phyloP scores from a whole-genome alignment of 2,329 filamentous ascomycete species.

The Sclerotinia sclerotiorum region DNA sequence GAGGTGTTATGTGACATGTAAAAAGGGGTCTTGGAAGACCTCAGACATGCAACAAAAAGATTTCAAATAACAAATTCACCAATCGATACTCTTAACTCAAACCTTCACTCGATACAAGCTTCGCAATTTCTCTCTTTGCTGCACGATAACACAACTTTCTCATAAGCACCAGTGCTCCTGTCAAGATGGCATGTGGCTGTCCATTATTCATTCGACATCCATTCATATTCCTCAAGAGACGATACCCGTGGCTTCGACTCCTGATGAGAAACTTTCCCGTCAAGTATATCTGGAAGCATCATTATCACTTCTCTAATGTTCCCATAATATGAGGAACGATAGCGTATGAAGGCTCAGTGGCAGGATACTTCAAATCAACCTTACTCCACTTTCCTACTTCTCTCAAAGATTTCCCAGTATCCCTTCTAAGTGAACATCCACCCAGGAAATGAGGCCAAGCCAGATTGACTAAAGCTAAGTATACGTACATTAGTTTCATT shows the following conservation, averaged over 20 bases:
- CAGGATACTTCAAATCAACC: slow-evolving; percentile 33
- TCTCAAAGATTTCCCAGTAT: slow-evolving; percentile 34
- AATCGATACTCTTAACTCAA: neutral
- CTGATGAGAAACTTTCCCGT: neutral
- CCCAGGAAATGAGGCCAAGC: slow-evolving; percentile 37
- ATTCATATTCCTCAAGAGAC: too few species aligned
- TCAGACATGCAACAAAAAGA: neutral
- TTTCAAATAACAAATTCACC: neutral
- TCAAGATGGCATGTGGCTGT: neutral
- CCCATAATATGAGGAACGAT: slow-evolving; percentile 37
- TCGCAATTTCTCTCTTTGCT: neutral
- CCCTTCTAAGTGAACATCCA: slow-evolving; percentile 36
- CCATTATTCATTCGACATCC: neutral
- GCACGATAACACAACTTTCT: neutral
- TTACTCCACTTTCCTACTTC: slow-evolving; percentile 35
- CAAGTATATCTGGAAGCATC: too few species aligned
- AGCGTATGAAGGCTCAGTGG: slow-evolving; percentile 31
- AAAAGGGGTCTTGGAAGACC: neutral
- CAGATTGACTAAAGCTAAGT: slow-evolving; percentile 32
- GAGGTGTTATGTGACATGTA: neutral
- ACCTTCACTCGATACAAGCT: neutral
- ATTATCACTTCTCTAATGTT: slow-evolving; percentile 33
- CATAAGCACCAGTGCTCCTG: neutral
- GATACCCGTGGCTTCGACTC: too few species aligned
- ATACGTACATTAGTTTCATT: slow-evolving; percentile 23